These are phyloP conservation scores for Albizia julibrissin DNA, from an alignment of 306 rosid genomes.

Conservation along the genomic window DNA sequence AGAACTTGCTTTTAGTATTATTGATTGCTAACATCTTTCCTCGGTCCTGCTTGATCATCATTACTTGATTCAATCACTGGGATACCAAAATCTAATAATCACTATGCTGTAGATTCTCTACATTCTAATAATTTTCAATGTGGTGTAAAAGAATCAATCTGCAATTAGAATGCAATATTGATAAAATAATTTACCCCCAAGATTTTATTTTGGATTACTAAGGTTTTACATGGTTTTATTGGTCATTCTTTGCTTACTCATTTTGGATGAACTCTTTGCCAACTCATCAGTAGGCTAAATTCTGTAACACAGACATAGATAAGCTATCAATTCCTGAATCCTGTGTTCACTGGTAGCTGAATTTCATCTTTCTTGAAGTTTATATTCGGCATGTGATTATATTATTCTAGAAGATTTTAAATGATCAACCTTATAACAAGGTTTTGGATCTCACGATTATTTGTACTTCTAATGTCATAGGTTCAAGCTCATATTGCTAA, in stretches of 20 bases:
- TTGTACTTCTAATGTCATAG: slow-evolving; percentile 24
- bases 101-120: slow-evolving; percentile 16
- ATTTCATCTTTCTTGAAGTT: slow-evolving; percentile 3
- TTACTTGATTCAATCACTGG: slow-evolving; percentile 16
- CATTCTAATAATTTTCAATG: slow-evolving; percentile 25
- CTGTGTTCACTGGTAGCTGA: background rate
- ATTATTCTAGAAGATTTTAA: background rate
- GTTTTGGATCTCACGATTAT: background rate
- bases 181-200: slow-evolving; percentile 1
- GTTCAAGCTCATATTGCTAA: slow-evolving; percentile 59
- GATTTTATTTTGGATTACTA: slow-evolving; percentile 12
- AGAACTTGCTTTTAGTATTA: slow-evolving; percentile 19
- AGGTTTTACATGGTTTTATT: slow-evolving; percentile 10
- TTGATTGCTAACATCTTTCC: slow-evolving; percentile 18
- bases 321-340: background rate
- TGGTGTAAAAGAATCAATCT: slow-evolving; percentile 23
- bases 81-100: slow-evolving; percentile 30
- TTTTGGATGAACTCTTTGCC: background rate
- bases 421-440: background rate
- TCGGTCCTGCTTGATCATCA: slow-evolving; percentile 30
- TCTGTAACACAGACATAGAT: background rate
- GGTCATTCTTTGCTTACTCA: background rate
- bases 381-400: background rate
- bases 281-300: background rate
- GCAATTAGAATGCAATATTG: slow-evolving; percentile 17